Evolutionary conservation across 2,329 filamentous ascomycete species (phyloP).

Genomic region (Nectriaceae sp.): DNA sequence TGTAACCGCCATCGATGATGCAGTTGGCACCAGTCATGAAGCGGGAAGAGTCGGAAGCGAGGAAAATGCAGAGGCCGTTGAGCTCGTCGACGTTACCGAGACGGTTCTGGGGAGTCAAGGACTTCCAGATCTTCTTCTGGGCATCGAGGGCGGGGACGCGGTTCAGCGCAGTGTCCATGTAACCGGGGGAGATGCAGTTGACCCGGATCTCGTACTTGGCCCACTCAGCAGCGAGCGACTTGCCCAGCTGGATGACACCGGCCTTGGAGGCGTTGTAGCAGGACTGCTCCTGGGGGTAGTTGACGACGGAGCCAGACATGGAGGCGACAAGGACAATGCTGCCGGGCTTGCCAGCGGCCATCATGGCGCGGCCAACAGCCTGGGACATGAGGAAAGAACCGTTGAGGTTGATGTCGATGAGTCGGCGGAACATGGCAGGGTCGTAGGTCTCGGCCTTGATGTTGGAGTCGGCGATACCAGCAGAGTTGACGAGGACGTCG

Average conservation of each 20-base stretch:
- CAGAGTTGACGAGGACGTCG: constrained; percentile 78
- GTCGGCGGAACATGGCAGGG: constrained; percentile 72
- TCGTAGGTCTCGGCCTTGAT: constrained; percentile 80
- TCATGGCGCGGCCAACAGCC: constrained; percentile 72
- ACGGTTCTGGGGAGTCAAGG: constrained; percentile 71
- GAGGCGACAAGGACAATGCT: constrained; percentile 76
- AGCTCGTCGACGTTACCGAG: constrained; percentile 74
- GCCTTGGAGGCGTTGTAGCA: constrained; percentile 87
- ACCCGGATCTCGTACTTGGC: constrained; percentile 78
- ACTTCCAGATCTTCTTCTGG: constrained; percentile 81
- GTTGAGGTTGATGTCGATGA: constrained; percentile 81
- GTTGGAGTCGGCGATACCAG: constrained; percentile 81
- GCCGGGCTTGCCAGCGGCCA: constrained; percentile 68
- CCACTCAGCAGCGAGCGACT: constrained; percentile 83
- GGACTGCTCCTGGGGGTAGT: constrained; percentile 81
- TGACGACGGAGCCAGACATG: constrained; percentile 83
- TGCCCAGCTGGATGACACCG: constrained; percentile 75
- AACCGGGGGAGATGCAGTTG: constrained; percentile 82
- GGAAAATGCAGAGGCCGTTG: constrained; percentile 75
- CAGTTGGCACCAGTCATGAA: constrained; percentile 81
- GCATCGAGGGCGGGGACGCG: constrained; percentile 75
- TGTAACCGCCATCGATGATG: constrained; percentile 71
- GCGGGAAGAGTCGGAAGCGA: constrained; percentile 69
- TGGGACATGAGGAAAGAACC: constrained; percentile 79
- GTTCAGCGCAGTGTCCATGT: constrained; percentile 85